Conservation (phyloP, 148 eudicot species). For the Pouteria glomerata region DNA sequence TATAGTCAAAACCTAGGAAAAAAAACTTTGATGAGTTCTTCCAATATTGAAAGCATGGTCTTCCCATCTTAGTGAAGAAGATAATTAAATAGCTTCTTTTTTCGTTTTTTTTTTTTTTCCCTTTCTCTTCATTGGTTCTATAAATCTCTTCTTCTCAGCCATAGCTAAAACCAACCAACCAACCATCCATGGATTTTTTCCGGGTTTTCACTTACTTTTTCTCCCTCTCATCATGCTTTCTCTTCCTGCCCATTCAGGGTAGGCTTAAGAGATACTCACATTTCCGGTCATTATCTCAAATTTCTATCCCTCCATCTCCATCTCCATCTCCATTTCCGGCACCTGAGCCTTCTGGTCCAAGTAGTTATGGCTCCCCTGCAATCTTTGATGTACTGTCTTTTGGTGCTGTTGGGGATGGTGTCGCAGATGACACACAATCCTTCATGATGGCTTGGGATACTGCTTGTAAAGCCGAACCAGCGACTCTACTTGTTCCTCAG, state of each 20-base stretch:
- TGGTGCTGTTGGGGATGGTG: slow-evolving; percentile 84
- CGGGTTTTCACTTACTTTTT: slow-evolving; percentile 17
- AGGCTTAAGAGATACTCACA: slow-evolving; percentile 27
- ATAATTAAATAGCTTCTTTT: too few relatives aligned
- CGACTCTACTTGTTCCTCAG: slow-evolving; percentile 44
- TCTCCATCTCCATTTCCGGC: slow-evolving; percentile 55
- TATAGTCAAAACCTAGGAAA: slow-evolving; percentile 15
- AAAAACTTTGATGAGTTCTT: background rate
- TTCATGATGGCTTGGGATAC: slow-evolving; percentile 84
- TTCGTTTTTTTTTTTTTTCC: too few relatives aligned
- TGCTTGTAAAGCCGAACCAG: slow-evolving; percentile 57
- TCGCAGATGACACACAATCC: slow-evolving; percentile 62
- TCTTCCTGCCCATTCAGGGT: slow-evolving; percentile 29
- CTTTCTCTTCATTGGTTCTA: too few relatives aligned
- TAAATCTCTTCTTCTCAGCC: background rate
- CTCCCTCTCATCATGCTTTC: slow-evolving; percentile 16
- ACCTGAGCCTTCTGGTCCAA: slow-evolving; percentile 28
- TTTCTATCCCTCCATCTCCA: slow-evolving; percentile 46
- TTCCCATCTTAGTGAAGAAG: slow-evolving; percentile 6
- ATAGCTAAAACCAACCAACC: too few relatives aligned
- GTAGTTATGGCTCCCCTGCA: background rate
- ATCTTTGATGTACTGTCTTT: slow-evolving; percentile 50
- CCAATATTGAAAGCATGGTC: background rate
- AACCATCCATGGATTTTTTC: slow-evolving; percentile 20
- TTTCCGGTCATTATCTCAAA: slow-evolving; percentile 22